Evolutionary conservation across 2,329 filamentous ascomycete species (phyloP).

Genomic region (Huntiella decipiens): DNA sequence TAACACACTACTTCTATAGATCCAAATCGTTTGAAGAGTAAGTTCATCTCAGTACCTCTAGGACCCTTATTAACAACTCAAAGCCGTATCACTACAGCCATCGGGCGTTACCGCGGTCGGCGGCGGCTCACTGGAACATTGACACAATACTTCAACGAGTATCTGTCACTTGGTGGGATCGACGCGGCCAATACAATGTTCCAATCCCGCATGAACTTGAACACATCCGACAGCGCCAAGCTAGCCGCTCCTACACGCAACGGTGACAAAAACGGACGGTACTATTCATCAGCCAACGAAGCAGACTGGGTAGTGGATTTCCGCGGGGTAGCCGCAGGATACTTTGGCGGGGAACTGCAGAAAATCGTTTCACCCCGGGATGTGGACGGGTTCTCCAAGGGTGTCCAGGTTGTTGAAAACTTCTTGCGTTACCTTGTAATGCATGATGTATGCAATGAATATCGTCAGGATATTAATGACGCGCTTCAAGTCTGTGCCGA

Average conservation of each 20-base stretch:
- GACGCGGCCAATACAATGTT: constrained; percentile 40
- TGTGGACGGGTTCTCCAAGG: constrained; percentile 19
- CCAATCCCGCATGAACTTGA: constrained; percentile 21
- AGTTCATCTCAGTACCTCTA: not conserved
- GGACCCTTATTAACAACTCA: not conserved
- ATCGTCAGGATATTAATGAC: constrained; percentile 42
- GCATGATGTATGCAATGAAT: constrained; percentile 75
- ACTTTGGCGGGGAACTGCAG: constrained; percentile 34
- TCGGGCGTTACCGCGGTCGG: constrained; percentile 22
- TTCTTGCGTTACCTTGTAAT: constrained; percentile 76
- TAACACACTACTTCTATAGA: constrained; percentile 18
- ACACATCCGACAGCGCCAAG: constrained; percentile 38
- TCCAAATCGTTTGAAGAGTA: constrained; percentile 38
- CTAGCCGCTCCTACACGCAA: constrained; percentile 24
- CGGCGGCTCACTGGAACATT: constrained; percentile 52
- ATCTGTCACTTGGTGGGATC: constrained; percentile 68
- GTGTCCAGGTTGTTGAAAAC: constrained; percentile 47
- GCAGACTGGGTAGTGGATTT: constrained; percentile 64
- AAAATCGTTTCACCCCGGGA: not conserved
- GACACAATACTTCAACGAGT: constrained; percentile 52
- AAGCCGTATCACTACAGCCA: constrained; percentile 7
- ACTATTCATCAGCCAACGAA: constrained; percentile 20
- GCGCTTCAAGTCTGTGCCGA: constrained; percentile 48
- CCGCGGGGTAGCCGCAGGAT: constrained; percentile 54
- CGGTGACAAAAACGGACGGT: constrained; percentile 37